Base-by-base conservation (phyloP, 768 basidiomycete genomes). In the Amanita jacksonii region DNA sequence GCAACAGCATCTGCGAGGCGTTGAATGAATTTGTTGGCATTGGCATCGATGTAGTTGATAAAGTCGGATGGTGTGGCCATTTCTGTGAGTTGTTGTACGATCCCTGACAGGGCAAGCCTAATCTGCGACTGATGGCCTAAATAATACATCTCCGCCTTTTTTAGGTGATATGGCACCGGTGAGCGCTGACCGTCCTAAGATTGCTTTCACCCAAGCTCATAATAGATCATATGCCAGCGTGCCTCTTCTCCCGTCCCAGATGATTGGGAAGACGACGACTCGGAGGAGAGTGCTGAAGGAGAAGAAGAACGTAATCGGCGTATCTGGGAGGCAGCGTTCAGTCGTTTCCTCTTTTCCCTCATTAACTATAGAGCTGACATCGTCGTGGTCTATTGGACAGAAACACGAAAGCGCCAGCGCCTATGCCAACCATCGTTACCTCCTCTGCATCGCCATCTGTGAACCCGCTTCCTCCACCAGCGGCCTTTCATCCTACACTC, bases 1-100 rank as follows among this genome's bases (percentile, higher is more conserved):
- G 79, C 76, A 41, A 94, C 88, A 13, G 91, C 89, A 27, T 85
- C 74, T 3, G 76, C 67, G 20, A 94, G 78, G 37, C 90, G 74
- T 49, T 79, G 63, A 48, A 98, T 85, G 56, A 92, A 93, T 19
- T 64, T 62, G 40, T 78, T 69, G 43, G 81, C 71, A 52, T 94
- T 79, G 13, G 66, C 57, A 49, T 92, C 79, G 59, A 98, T 69
- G 50, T 62, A 75, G 22, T 65, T 53, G 47, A 74, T 55, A 43
- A 76, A 71, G 41, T 71, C 67, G 18, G 60, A 18, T 18, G 74
- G 73, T n/a, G 69, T 69, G 44, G 73, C 63, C 73, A 76, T 76
- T n/a, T 32, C 34, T 55, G 24, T 36, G 46, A 15, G 42, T 38
- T 31, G 25, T 5, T n/a, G 36, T 38, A 12, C 12, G 37, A 19